Base-by-base conservation (phyloP, 2,329 filamentous ascomycete species). In the Pestalotiopsis sp. region DNA sequence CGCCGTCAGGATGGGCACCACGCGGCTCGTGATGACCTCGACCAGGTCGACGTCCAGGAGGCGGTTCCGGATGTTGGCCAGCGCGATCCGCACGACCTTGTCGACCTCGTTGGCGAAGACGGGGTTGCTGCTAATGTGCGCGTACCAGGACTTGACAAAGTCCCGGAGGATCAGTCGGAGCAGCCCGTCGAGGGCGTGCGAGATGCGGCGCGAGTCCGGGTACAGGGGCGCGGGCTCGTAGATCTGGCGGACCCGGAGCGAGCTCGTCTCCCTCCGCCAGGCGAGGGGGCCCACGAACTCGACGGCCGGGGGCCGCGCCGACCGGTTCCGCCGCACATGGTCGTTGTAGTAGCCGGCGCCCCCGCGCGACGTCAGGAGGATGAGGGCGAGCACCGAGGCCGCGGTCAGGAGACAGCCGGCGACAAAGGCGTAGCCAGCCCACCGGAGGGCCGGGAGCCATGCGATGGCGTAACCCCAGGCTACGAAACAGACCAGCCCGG, bases 101-200 rank as follows among this genome's bases (percentile, higher is more conserved):
- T 99, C 95, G 68, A 98, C 91, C 80, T 97, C 92, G 78, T 97
- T 92, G 68, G 91, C 85, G 75, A 99, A 99, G 0, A 88, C 87
- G 1, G 91, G 90, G 75, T 92, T 94, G 71, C 86, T 87, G 82
- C 93, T 97, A 77, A 99, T 98, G 75, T 90, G 88, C 40, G 86
- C 87, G 80, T 98, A 98, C 96, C 96, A 99, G 61, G 91, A 91
- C 68, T 87, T 89, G 68, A 99, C 89, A 78, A 97, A 98, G 78
- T 98, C 94, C 72, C 93, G 88, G 72, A 94, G 81, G 66, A 97
- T 88, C 66, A 94, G 83, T 65, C 91, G 89, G 59, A 99, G 86
- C 40, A 98, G 82, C 66, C 90, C 87, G 80, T 98, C 94, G 72
- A 98, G 83, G 60, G 92, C 92, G 74, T 91, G 88, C 13, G 94